Evolutionary conservation across 371 early-diverging fungal species (phyloP).

Genomic region (Massospora cicadina): DNA sequence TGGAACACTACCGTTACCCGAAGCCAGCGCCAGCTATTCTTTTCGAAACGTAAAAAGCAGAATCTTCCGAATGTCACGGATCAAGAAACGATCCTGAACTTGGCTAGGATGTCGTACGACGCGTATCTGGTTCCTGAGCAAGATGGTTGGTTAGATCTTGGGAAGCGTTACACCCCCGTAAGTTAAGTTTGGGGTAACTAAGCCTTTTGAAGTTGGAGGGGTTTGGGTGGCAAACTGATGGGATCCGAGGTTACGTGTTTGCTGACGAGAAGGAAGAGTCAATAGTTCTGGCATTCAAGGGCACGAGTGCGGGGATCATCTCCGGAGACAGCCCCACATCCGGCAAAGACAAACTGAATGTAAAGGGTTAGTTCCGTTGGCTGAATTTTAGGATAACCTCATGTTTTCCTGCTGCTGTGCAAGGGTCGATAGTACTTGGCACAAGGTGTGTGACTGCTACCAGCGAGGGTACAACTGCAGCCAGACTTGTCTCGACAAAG

Average conservation of each 20-base stretch:
- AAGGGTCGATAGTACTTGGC: slow-evolving; percentile 70
- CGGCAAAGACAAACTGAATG: slow-evolving; percentile 65
- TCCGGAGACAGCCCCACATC: slow-evolving; percentile 64
- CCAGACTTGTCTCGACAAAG: slow-evolving; percentile 36
- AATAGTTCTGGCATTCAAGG: slow-evolving; percentile 74
- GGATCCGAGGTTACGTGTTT: slow-evolving; percentile 85
- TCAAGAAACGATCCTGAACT: slow-evolving; percentile 16
- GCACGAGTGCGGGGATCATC: slow-evolving; percentile 63
- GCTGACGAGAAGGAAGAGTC: slow-evolving; percentile 38
- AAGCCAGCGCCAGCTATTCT: background rate
- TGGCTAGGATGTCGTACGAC: slow-evolving; percentile 22
- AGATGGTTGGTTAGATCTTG: slow-evolving; percentile 19
- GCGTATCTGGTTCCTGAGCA: slow-evolving; percentile 17
- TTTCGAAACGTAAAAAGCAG: background rate
- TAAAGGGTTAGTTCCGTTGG: slow-evolving; percentile 14
- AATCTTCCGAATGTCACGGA: slow-evolving; percentile 17
- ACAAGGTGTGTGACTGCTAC: slow-evolving; percentile 68
- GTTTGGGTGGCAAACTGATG: slow-evolving; percentile 82
- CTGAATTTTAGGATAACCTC: slow-evolving; percentile 52
- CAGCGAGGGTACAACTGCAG: slow-evolving; percentile 37
- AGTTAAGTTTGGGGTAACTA: slow-evolving; percentile 13
- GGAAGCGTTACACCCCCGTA: slow-evolving; percentile 24
- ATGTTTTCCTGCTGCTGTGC: slow-evolving; percentile 96
- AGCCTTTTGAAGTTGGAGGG: slow-evolving; percentile 30
- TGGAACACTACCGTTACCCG: background rate